Percentiles rank a stretch among this genome's conserved stretches.
Conservation (phyloP, 331 rosid genomes). For the Prunus yedoensis region DNA sequence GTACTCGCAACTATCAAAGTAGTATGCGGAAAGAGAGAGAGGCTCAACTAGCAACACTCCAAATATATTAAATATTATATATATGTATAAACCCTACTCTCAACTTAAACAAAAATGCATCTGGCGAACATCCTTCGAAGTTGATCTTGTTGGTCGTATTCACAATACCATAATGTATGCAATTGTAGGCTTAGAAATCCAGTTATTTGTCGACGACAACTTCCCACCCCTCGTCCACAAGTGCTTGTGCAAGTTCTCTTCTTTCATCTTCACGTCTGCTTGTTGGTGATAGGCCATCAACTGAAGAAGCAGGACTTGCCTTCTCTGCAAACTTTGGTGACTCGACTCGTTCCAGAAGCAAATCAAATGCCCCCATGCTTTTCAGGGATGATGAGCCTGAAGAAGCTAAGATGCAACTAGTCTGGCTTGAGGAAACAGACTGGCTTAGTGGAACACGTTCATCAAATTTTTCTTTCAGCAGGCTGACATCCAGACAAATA, state of each 20-base stretch:
- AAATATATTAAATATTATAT: too few relatives aligned
- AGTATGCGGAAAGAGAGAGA: too few relatives aligned
- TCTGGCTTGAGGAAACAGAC: constrained; percentile 83
- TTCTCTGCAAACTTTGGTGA: constrained; percentile 29
- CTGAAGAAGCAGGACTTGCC: constrained; percentile 27
- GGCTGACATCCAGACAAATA: constrained; percentile 74
- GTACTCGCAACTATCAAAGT: neutral
- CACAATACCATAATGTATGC: constrained; percentile 10
- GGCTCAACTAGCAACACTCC: neutral
- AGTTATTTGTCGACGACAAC: constrained; percentile 48
- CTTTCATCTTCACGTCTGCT: constrained; percentile 28
- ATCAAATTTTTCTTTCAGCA: constrained; percentile 84
- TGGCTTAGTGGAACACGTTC: constrained; percentile 74
- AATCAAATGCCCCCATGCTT: constrained; percentile 12
- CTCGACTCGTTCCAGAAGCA: constrained; percentile 35
- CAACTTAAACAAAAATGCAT: neutral
- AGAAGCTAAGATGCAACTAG: constrained; percentile 70
- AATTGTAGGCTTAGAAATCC: neutral
- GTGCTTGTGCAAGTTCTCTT: constrained; percentile 13
- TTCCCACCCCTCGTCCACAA: constrained; percentile 79
- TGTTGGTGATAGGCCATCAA: constrained; percentile 26
- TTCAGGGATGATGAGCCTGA: constrained; percentile 46
- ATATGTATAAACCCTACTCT: neutral
- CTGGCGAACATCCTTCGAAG: neutral
- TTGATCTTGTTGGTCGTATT: constrained; percentile 5